A percentile compares a stretch with the other conserved stretches of the same genome.
phyloP scores from a whole-genome alignment of 345 rosid species.

The Heritiera fomes region DNA sequence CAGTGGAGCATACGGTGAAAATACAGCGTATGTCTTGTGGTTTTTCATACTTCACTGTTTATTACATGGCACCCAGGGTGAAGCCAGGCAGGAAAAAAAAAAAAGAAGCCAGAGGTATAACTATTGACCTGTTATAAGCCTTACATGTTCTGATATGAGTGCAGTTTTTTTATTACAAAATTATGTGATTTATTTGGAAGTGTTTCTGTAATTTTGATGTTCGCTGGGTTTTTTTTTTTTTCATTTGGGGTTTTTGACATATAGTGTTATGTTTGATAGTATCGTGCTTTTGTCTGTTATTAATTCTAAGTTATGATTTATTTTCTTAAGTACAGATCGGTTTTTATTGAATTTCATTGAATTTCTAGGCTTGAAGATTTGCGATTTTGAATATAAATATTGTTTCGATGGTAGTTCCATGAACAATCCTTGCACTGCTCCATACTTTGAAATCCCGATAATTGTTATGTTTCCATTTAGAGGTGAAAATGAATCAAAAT shows the following conservation, averaged over 20 bases:
- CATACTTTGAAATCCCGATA: too few relatives aligned
- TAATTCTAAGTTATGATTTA: background rate
- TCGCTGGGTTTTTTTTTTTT: background rate
- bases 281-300: too few relatives aligned
- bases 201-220: background rate
- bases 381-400: background rate
- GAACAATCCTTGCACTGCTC: too few relatives aligned
- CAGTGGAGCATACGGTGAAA: background rate
- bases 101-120: background rate
- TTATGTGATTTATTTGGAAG: background rate
- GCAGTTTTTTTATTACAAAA: background rate
- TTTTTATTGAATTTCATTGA: background rate
- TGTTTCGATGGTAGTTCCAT: too few relatives aligned
- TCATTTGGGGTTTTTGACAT: background rate
- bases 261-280: background rate
- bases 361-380: background rate
- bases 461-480: too few relatives aligned
- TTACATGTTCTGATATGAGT: background rate
- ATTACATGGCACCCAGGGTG: constrained; percentile 26
- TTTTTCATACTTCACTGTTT: background rate
- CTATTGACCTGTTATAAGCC: background rate
- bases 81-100: constrained; percentile 20
- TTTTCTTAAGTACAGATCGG: background rate
- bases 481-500: too few relatives aligned
- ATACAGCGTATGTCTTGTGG: background rate